Evolutionary conservation across 257 asterid genomes (phyloP).

Genomic region (Petrea volubilis): DNA sequence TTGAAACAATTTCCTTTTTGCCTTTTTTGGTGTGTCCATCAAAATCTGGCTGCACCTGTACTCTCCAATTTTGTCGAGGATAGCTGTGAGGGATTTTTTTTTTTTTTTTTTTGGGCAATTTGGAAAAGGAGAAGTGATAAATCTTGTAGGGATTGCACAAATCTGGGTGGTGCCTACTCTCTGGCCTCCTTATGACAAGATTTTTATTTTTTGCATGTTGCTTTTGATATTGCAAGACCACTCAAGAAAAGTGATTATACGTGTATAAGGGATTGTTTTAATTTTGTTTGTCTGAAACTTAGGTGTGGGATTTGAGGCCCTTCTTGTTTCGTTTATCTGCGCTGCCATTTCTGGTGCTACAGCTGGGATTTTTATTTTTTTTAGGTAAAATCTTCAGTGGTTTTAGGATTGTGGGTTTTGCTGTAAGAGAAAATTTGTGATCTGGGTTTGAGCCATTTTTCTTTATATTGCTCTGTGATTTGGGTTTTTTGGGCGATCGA

Average conservation of each 20-base stretch:
- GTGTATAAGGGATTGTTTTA: neutral
- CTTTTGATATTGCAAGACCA: neutral
- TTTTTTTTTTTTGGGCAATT: too few relatives aligned
- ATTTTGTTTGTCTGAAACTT: conserved; percentile 4
- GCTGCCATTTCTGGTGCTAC: conserved; percentile 20
- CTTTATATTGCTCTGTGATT: neutral
- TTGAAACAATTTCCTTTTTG: conserved; percentile 5
- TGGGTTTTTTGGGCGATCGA: conserved; percentile 21
- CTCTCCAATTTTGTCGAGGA: conserved; percentile 20
- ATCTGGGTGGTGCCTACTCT: conserved; percentile 15
- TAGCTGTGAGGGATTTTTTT: neutral
- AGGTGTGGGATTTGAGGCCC: conserved; percentile 21
- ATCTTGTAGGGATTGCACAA: neutral
- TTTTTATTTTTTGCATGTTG: neutral
- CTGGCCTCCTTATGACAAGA: neutral
- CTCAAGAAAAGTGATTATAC: conserved; percentile 17
- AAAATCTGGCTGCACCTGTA: conserved; percentile 15
- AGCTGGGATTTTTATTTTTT: conserved; percentile 15
- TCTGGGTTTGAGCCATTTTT: conserved; percentile 21
- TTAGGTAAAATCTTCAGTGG: neutral
- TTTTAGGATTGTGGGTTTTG: neutral
- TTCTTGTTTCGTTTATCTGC: conserved; percentile 16
- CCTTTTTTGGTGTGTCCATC: conserved; percentile 7
- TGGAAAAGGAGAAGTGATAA: neutral
- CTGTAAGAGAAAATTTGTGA: conserved; percentile 2